Conservation (phyloP, 371 early-diverging fungal genomes). For the Apophysomyces ossiformis region DNA sequence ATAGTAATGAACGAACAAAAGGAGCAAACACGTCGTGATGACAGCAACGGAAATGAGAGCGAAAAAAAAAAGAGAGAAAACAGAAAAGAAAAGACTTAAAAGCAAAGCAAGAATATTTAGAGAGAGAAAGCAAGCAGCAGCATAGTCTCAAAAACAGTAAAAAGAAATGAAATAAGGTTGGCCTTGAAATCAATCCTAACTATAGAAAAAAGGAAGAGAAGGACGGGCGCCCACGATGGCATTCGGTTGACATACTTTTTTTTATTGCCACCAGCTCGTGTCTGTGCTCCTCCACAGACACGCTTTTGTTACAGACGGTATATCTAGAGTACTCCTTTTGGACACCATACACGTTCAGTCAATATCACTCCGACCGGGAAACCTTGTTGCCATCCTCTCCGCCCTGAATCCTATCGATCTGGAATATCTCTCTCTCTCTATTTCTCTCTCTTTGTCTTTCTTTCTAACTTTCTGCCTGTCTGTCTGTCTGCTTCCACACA, state of each 20-base stretch:
- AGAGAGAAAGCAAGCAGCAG: not conserved
- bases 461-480: no score
- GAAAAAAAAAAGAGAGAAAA: slow-evolving; percentile 10
- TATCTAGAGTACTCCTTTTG: slow-evolving; percentile 5
- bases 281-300: slow-evolving; percentile 11
- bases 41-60: not conserved
- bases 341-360: slow-evolving; percentile 5
- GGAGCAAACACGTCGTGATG: not conserved
- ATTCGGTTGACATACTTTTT: slow-evolving; percentile 1
- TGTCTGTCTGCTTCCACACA: no score
- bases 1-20: not conserved
- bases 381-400: slow-evolving; percentile 7
- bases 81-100: not conserved
- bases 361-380: slow-evolving; percentile 7
- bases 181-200: slow-evolving; percentile 3
- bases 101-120: not conserved
- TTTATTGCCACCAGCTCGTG: slow-evolving; percentile 12
- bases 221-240: not conserved
- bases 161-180: slow-evolving; percentile 8
- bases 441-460: no score
- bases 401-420: slow-evolving; percentile 1
- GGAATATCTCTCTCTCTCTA: not conserved
- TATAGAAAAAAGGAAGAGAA: not conserved
- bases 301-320: slow-evolving; percentile 7
- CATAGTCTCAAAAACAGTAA: slow-evolving; percentile 10